Conservation (phyloP, 352 stramenopile genomes). For the Globisporangium heterothallicum region DNA sequence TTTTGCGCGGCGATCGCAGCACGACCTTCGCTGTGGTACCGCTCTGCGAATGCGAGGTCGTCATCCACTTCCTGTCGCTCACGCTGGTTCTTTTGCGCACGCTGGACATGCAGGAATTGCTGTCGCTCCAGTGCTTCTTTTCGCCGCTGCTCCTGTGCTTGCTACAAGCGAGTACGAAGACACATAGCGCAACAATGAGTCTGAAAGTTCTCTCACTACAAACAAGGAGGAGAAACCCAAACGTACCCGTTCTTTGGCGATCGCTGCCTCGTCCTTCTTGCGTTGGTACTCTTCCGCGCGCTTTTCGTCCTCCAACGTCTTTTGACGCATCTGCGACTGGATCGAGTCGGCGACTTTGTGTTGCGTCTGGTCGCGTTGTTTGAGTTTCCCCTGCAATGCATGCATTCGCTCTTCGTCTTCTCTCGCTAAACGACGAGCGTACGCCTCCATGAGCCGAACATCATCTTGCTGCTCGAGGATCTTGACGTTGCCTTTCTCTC, state of each 20-base stretch:
- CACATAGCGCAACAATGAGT: no score
- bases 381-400: conserved; percentile 35
- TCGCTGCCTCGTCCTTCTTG: conserved; percentile 34
- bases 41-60: conserved; percentile 47
- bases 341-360: conserved; percentile 32
- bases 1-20: conserved; percentile 42
- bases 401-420: conserved; percentile 55
- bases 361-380: conserved; percentile 35
- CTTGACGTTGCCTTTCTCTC: conserved; percentile 32
- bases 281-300: conserved; percentile 63
- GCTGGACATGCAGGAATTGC: conserved; percentile 43
- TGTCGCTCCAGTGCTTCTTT: conserved; percentile 51
- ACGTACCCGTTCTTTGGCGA: conserved; percentile 25
- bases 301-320: conserved; percentile 44
- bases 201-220: not conserved
- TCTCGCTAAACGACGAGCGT: conserved; percentile 44
- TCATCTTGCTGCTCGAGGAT: conserved; percentile 47
- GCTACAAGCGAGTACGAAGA: no score
- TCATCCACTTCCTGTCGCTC: conserved; percentile 55
- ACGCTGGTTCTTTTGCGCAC: conserved; percentile 42
- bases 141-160: conserved; percentile 21
- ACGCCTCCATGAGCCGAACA: conserved; percentile 66
- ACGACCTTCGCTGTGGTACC: conserved; percentile 42
- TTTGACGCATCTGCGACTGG: conserved; percentile 46
- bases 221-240: not conserved